Base-by-base conservation (phyloP, 768 basidiomycete species). In the Tulasnella calospora region DNA sequence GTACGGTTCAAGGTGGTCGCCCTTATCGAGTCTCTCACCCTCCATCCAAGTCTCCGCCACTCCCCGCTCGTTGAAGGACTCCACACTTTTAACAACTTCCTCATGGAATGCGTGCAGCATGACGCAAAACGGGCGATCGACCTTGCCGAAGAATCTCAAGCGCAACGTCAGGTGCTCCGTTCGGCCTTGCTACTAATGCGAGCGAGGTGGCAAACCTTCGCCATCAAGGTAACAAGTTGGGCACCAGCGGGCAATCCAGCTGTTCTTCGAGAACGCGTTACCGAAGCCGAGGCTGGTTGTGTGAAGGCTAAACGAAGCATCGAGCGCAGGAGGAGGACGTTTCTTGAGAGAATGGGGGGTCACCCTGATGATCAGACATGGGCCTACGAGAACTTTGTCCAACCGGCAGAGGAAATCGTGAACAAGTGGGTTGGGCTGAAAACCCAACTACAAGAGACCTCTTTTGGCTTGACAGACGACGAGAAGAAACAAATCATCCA, bases 401-500 rank as follows among this genome's bases (percentile, higher is more conserved):
- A 80, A 6, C 81, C 84, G 17, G 86, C 86, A 10, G 71, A 79
- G 1, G 80, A 82, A 23, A 88, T 90, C 55, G 70, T 87, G 38
- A 82, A 84, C 0, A 88, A 90, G 79, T 91, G 89, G 88, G 74
- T 79, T 7, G 84, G 82, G 15, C 81, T 91, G 2, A 85, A 84
- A 78, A 74, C 77, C 17, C 85, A 84, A 19, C 82, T 91, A 47
- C 82, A 83, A 73, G 87, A 85, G 0, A 87, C 89, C 81, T 90
- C 91, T 75, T 80, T 86, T 76, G 84, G 87, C 0, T 82, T 92
- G 5, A 89, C 89, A 12, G 81, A 88, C 71, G 84, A 90, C 2
- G 91, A 92, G 79, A 85, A 86, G 46, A 87, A 86, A 79, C 82
- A 83, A 17, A 86, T 92, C 36, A 86, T 91, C 47, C 85, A 85